A percentile compares a stretch with the other conserved stretches of the same genome.
These are phyloP conservation scores for Alternaria hordeiaustralica DNA, from an alignment of 2,329 filamentous ascomycete species.

Conservation along the genomic window DNA sequence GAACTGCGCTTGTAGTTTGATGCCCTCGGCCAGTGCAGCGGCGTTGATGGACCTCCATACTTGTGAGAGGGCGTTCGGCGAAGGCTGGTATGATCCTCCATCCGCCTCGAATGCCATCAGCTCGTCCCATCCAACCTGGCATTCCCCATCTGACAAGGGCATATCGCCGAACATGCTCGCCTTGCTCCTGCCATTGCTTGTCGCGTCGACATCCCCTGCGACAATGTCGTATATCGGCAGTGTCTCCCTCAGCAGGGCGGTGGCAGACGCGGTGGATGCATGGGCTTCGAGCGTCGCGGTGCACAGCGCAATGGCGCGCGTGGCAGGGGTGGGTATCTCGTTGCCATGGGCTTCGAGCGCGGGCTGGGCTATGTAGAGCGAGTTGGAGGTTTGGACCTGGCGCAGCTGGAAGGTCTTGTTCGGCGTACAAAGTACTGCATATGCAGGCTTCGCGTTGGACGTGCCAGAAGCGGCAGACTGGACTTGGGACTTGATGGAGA, in stretches of 20 bases:
- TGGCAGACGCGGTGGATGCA: constrained; percentile 43
- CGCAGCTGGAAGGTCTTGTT: constrained; percentile 65
- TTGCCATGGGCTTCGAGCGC: constrained; percentile 46
- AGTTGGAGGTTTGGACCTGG: constrained; percentile 71
- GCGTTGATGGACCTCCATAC: constrained; percentile 57
- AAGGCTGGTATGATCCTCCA: constrained; percentile 54
- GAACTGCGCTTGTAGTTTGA: constrained; percentile 50
- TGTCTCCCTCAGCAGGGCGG: constrained; percentile 42
- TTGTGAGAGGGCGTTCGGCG: constrained; percentile 54
- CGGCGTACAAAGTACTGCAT: constrained; percentile 66
- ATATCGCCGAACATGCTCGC: constrained; percentile 56
- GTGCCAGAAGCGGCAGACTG: constrained; percentile 25
- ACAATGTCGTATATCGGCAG: constrained; percentile 50
- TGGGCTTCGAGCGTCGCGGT: constrained; percentile 54
- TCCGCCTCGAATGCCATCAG: constrained; percentile 61
- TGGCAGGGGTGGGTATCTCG: constrained; percentile 40
- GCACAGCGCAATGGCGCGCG: constrained; percentile 54
- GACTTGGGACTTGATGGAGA: constrained; percentile 46
- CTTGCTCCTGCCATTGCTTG: constrained; percentile 43
- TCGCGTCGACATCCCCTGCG: constrained; percentile 35
- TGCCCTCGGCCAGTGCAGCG: constrained; percentile 49
- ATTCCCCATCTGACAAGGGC: constrained; percentile 61
- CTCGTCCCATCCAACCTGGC: constrained; percentile 57
- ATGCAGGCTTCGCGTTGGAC: constrained; percentile 43
- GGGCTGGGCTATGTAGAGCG: constrained; percentile 62